These are phyloP conservation scores for Lentinula lateritia DNA, from an alignment of 768 basidiomycete species.

Conservation along the genomic window DNA sequence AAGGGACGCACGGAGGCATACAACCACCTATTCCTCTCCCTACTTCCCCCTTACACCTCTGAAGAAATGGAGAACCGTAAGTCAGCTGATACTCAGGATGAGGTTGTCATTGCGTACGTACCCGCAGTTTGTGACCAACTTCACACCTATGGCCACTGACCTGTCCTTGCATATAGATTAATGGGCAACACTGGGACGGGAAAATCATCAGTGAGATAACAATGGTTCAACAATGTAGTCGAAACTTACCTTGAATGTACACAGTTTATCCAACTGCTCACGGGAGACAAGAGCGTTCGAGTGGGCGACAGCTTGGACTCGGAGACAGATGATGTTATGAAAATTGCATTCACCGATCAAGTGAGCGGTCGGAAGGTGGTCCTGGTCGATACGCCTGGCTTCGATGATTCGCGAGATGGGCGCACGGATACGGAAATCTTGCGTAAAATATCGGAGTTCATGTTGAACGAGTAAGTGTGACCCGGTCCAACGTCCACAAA, in stretches of 20 bases:
- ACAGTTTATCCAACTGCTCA: slow-evolving; percentile 5
- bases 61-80: not conserved
- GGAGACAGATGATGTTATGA: not conserved
- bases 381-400: slow-evolving; percentile 22
- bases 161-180: not conserved
- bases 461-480: slow-evolving; percentile 15
- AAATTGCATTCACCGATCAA: slow-evolving; percentile 1
- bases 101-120: slow-evolving; percentile 1
- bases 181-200: slow-evolving; percentile 5
- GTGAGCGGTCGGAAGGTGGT: slow-evolving; percentile 12
- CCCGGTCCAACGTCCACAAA: not conserved
- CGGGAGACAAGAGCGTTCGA: not conserved
- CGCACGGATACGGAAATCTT: slow-evolving; percentile 28
- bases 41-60: not conserved
- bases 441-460: slow-evolving; percentile 24
- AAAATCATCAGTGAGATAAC: slow-evolving; percentile 3
- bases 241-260: not conserved
- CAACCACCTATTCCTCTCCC: not conserved
- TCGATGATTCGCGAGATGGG: slow-evolving; percentile 18
- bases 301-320: not conserved
- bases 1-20: not conserved
- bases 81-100: not conserved
- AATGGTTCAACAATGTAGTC: not conserved
- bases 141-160: too few relatives aligned
- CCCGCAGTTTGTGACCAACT: too few relatives aligned